Percentiles rank a stretch among this genome's conserved stretches.
Evolutionary conservation across 768 basidiomycete genomes (phyloP).

Genomic region (Tulasnella sp.): DNA sequence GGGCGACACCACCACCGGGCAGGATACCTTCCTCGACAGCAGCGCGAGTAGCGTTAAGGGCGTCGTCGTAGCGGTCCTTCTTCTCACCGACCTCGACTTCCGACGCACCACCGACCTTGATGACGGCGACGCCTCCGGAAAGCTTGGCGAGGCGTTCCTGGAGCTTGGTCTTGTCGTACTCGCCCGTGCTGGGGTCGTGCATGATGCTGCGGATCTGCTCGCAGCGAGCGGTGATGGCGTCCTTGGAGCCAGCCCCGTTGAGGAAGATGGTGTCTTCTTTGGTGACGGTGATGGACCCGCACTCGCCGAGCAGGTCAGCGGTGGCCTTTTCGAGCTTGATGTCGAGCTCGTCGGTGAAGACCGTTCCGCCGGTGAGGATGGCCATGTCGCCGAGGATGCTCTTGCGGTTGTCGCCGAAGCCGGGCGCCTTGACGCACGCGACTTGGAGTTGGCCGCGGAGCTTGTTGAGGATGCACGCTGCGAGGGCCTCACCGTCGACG

Average conservation of each 20-base stretch:
- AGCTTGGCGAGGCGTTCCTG: constrained; percentile 97
- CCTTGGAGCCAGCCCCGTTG: constrained; percentile 88
- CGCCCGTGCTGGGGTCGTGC: constrained; percentile 71
- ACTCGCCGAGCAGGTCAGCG: constrained; percentile 77
- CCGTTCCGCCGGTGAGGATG: constrained; percentile 94
- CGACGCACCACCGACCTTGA: constrained; percentile 87
- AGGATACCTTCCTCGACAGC: constrained; percentile 98
- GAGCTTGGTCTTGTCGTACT: constrained; percentile 89
- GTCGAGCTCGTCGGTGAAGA: constrained; percentile 94
- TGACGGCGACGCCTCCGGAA: constrained; percentile 92
- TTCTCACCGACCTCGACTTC: constrained; percentile 99
- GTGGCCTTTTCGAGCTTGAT: constrained; percentile 93
- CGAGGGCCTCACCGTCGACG: constrained; percentile 93
- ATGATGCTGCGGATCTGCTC: constrained; percentile 88
- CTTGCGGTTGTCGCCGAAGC: constrained; percentile 99
- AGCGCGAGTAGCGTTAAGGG: constrained; percentile 94
- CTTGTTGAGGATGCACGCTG: constrained; percentile 98
- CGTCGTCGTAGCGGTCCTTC: constrained; percentile 98
- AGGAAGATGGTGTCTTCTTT: constrained; percentile 97
- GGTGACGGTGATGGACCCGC: constrained; percentile 86
- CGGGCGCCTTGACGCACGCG: constrained; percentile 90
- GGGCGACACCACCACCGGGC: constrained; percentile 89
- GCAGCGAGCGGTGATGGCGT: constrained; percentile 81
- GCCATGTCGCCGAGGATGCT: constrained; percentile 93
- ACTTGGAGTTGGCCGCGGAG: constrained; percentile 95